Conservation (phyloP, 495 filamentous ascomycete genomes). For the Neurospora sp. region DNA sequence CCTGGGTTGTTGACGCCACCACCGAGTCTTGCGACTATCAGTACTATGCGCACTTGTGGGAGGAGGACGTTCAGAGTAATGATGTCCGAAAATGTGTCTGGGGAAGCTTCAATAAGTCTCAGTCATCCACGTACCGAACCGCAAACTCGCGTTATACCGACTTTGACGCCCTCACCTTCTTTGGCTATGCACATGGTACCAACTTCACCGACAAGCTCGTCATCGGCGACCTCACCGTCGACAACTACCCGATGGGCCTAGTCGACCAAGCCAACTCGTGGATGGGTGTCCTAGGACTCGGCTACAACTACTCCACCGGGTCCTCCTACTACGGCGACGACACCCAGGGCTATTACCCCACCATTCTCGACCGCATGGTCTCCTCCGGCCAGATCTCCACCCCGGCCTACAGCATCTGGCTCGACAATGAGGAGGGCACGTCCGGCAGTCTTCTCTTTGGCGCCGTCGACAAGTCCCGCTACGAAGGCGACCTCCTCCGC, state of each 20-base stretch:
- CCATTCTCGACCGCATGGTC: constrained; percentile 58
- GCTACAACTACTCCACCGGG: constrained; percentile 51
- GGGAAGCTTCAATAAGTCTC: constrained; percentile 41
- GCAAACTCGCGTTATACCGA: constrained; percentile 35
- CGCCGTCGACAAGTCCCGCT: constrained; percentile 69
- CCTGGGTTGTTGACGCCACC: constrained; percentile 57
- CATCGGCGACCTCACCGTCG: constrained; percentile 50
- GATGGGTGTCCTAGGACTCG: constrained; percentile 71
- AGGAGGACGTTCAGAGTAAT: neutral
- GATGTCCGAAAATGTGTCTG: constrained; percentile 4
- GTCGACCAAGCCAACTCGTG: constrained; percentile 46
- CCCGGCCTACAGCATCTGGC: constrained; percentile 72
- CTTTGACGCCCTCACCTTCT: constrained; percentile 64
- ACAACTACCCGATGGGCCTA: constrained; percentile 64
- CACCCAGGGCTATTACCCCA: constrained; percentile 43
- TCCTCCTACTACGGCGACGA: constrained; percentile 9
- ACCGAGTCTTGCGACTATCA: constrained; percentile 36
- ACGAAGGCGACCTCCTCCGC: constrained; percentile 52
- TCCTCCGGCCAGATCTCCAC: constrained; percentile 54
- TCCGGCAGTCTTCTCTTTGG: constrained; percentile 74
- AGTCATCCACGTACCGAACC: constrained; percentile 56
- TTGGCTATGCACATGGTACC: constrained; percentile 52
- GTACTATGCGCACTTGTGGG: constrained; percentile 7
- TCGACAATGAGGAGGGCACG: constrained; percentile 52
- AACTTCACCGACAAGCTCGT: constrained; percentile 62